A percentile compares a stretch with the other conserved stretches of the same genome.
These are phyloP conservation scores for Euphorbia lathyris DNA, from an alignment of 345 rosid genomes.

Conservation along the genomic window DNA sequence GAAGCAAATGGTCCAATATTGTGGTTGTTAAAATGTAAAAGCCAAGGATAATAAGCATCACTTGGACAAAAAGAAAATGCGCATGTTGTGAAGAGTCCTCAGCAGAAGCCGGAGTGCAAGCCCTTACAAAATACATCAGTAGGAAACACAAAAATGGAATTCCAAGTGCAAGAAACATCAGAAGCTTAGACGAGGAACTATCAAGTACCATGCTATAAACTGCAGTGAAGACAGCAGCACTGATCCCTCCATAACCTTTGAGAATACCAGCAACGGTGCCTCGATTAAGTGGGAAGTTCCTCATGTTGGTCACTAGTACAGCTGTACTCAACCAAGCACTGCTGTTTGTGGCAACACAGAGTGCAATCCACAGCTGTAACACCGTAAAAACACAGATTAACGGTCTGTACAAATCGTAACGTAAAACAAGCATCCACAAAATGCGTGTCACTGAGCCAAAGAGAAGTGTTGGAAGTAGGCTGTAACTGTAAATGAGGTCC, in stretches of 20 bases:
- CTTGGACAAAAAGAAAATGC: constrained; percentile 54
- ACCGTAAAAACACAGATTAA: constrained; percentile 7
- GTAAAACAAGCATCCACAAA: background rate
- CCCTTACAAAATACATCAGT: constrained; percentile 53
- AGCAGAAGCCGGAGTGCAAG: constrained; percentile 55
- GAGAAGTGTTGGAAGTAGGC: background rate
- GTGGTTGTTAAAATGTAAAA: constrained; percentile 47
- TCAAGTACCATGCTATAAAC: constrained; percentile 46
- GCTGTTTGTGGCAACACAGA: constrained; percentile 56
- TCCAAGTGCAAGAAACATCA: constrained; percentile 53
- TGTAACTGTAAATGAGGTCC: background rate
- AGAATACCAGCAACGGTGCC: constrained; percentile 68
- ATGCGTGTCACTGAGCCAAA: constrained; percentile 2
- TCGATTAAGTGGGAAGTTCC: constrained; percentile 61
- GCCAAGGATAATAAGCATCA: constrained; percentile 46
- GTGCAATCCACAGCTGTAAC: constrained; percentile 61
- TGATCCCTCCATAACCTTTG: constrained; percentile 62
- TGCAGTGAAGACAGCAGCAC: constrained; percentile 65
- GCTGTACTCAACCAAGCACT: constrained; percentile 68
- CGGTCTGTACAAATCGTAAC: background rate
- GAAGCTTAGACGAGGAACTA: constrained; percentile 57
- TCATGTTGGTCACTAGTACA: constrained; percentile 65
- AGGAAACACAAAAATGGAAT: constrained; percentile 53
- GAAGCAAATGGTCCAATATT: constrained; percentile 37
- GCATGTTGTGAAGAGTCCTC: constrained; percentile 42